A percentile compares a stretch with the other conserved stretches of the same genome.
phyloP scores from a whole-genome alignment of 306 rosid species.

The Quercus robur region DNA sequence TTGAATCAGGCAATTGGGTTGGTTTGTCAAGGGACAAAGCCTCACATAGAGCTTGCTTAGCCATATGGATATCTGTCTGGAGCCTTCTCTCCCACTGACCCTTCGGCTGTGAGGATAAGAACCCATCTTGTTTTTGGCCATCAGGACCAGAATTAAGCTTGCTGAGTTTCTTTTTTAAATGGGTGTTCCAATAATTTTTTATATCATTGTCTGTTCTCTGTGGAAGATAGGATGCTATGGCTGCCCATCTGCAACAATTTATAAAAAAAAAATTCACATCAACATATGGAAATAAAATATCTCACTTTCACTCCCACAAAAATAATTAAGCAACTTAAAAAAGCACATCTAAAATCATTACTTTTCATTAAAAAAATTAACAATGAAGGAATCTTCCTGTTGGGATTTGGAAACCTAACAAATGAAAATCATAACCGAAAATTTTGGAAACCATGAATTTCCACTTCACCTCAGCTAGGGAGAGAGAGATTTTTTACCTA shows the following conservation, averaged over 20 bases:
- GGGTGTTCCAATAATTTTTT: slow-evolving; percentile 68
- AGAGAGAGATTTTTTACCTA: slow-evolving; percentile 33
- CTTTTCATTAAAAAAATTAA: no score
- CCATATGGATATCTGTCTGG: slow-evolving; percentile 85
- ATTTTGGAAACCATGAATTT: background rate
- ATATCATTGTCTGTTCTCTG: slow-evolving; percentile 67
- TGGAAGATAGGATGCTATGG: slow-evolving; percentile 71
- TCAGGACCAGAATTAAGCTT: slow-evolving; percentile 22
- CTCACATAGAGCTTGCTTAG: slow-evolving; percentile 78
- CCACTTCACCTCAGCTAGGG: background rate
- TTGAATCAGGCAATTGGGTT: slow-evolving; percentile 19
- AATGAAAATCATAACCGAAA: background rate
- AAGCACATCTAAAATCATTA: no score
- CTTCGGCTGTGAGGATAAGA: slow-evolving; percentile 36
- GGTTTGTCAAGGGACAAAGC: slow-evolving; percentile 72
- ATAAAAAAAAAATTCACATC: background rate
- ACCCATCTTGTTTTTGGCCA: slow-evolving; percentile 19
- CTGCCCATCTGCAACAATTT: slow-evolving; percentile 57
- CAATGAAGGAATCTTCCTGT: no score
- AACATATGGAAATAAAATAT: no score
- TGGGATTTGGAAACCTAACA: background rate
- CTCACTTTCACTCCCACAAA: no score
- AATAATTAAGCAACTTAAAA: no score
- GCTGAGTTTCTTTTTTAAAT: slow-evolving; percentile 53
- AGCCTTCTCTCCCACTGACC: slow-evolving; percentile 98